A percentile compares a stretch with the other conserved stretches of the same genome.
Evolutionary conservation across 75 land plant genomes (phyloP).

Genomic region (Isoetes taiwanensis): DNA sequence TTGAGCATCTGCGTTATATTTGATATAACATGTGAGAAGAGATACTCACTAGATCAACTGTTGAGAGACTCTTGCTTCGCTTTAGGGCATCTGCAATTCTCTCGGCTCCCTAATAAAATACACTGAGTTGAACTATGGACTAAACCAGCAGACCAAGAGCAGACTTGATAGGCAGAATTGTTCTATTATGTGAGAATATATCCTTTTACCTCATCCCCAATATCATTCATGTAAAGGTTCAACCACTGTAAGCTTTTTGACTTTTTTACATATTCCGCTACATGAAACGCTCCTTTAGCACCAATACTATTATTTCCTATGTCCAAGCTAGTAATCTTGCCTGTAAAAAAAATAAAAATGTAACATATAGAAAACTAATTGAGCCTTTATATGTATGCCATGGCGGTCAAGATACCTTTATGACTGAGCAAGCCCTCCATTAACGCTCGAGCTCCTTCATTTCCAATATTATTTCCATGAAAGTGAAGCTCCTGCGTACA

Average conservation of each 20-base stretch:
- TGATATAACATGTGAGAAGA: not conserved
- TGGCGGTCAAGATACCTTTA: conserved; percentile 41
- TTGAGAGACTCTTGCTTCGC: conserved; percentile 48
- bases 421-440: conserved; percentile 55
- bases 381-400: not conserved
- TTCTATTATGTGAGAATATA: too few relatives aligned
- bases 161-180: too few relatives aligned
- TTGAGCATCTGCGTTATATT: not conserved
- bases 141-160: too few relatives aligned
- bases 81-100: conserved; percentile 80
- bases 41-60: conserved; percentile 60
- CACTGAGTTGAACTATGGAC: too few relatives aligned
- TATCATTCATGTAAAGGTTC: conserved; percentile 99
- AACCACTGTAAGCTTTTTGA: conserved; percentile 68
- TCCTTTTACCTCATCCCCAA: conserved; percentile 98
- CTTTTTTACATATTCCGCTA: conserved; percentile 81
- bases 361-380: not conserved
- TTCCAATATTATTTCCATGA: conserved; percentile 87
- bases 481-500: conserved; percentile 71
- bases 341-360: conserved; percentile 18
- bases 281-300: conserved; percentile 72
- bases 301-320: conserved; percentile 85
- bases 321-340: conserved; percentile 56
- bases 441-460: conserved; percentile 77
- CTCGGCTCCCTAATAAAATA: conserved; percentile 98